Evolutionary conservation across 371 early-diverging fungal species (phyloP).

Genomic region (Mortierella sp.): DNA sequence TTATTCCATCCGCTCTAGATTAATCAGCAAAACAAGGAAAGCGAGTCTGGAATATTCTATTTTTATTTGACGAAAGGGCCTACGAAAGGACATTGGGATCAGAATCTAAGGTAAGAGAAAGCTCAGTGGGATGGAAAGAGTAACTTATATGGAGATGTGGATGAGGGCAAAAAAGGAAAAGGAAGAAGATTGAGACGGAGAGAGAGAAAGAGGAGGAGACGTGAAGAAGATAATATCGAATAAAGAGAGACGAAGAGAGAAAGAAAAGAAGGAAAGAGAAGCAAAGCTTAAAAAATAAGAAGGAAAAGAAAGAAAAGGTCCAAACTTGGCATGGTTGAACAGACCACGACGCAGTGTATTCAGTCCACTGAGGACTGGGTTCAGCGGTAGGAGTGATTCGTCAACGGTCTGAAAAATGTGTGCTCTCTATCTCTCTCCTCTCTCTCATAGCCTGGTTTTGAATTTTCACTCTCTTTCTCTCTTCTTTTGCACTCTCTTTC

Average conservation of each 20-base stretch:
- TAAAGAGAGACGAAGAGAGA: constrained; percentile 1
- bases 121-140: not conserved
- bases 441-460: constrained; percentile 5
- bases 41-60: not conserved
- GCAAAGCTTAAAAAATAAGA: not conserved
- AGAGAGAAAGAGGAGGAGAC: not conserved
- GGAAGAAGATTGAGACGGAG: too few relatives aligned
- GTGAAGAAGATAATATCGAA: not conserved
- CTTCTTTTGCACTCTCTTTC: not conserved
- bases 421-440: constrained; percentile 8
- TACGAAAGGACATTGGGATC: not conserved
- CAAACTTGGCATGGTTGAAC: not conserved
- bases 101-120: not conserved
- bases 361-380: not conserved
- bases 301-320: constrained; percentile 1
- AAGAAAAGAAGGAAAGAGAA: not conserved
- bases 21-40: not conserved
- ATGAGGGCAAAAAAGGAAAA: not conserved
- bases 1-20: not conserved
- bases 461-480: not conserved
- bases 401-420: constrained; percentile 11
- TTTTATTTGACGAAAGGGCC: not conserved
- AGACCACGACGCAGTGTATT: not conserved
- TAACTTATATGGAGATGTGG: not conserved
- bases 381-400: constrained; percentile 7